Conservation (phyloP, 2,329 filamentous ascomycete species). For the Pseudogymnoascus verrucosus region DNA sequence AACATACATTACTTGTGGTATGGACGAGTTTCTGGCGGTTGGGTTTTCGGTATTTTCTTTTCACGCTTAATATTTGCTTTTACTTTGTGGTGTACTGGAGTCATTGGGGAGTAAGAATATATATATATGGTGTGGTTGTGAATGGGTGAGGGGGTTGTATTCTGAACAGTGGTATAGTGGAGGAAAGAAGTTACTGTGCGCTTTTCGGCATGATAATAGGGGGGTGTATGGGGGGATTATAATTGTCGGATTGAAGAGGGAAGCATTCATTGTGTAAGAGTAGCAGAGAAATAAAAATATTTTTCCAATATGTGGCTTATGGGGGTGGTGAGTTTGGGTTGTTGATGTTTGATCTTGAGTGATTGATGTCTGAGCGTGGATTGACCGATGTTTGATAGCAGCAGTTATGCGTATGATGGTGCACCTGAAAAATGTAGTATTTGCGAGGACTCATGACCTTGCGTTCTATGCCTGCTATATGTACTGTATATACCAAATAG, state of each 20-base stretch:
- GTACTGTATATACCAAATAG: neutral
- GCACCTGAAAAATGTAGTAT: neutral
- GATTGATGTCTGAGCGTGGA: no score
- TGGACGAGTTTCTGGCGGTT: neutral
- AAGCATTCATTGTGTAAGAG: conserved; percentile 3
- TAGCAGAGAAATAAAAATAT: neutral
- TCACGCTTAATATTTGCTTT: neutral
- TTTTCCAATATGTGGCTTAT: neutral
- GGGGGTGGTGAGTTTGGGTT: neutral
- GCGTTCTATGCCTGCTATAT: neutral
- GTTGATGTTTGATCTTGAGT: neutral
- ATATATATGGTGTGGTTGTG: neutral
- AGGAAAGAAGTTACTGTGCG: neutral
- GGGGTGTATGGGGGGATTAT: neutral
- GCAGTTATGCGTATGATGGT: neutral
- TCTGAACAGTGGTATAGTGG: neutral
- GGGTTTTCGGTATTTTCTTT: neutral
- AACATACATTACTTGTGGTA: conserved; percentile 4
- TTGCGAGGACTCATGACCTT: neutral
- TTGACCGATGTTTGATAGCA: neutral
- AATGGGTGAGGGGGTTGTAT: neutral
- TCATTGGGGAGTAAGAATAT: neutral
- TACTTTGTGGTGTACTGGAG: neutral
- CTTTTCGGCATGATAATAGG: neutral
- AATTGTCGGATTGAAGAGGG: neutral